Evolutionary conservation across 208 protist species (phyloP).

Genomic region (Leishmania turanica): DNA sequence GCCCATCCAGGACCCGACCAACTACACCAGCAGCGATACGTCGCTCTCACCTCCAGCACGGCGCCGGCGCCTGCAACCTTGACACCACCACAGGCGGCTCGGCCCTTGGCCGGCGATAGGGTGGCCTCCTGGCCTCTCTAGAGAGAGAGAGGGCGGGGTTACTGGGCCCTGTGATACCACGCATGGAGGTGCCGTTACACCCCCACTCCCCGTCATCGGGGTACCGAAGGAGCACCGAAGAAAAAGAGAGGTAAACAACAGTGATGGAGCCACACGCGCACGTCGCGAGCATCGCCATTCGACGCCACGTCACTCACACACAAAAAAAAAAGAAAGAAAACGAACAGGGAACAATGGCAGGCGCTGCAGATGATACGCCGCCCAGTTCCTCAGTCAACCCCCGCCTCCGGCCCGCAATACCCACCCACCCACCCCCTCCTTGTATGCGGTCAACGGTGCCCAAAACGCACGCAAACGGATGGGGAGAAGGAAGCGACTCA

Average conservation of each 20-base stretch:
- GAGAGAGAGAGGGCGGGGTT: not conserved
- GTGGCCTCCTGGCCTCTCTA: not conserved
- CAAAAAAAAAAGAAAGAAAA: conserved; percentile 13
- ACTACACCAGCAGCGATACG: not conserved
- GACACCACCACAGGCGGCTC: not conserved
- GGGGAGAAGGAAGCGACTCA: not conserved
- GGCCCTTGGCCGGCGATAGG: not conserved
- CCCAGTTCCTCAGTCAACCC: not conserved
- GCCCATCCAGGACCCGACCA: not conserved
- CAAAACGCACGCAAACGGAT: not conserved
- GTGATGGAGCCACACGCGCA: not conserved
- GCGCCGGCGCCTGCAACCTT: not conserved
- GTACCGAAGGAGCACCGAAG: not conserved
- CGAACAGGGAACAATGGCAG: not conserved
- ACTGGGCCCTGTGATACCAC: too few relatives aligned
- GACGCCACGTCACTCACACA: not conserved
- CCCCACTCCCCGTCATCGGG: too few relatives aligned
- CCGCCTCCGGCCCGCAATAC: not conserved
- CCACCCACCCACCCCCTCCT: too few relatives aligned
- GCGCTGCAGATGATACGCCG: not conserved
- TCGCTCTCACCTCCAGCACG: not conserved
- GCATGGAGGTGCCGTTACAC: too few relatives aligned
- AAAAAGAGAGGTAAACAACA: conserved; percentile 1
- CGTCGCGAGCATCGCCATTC: not conserved
- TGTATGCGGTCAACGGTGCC: not conserved